Conservation (phyloP, 192 early-diverging fungal species). For the Thamnidium elegans region DNA sequence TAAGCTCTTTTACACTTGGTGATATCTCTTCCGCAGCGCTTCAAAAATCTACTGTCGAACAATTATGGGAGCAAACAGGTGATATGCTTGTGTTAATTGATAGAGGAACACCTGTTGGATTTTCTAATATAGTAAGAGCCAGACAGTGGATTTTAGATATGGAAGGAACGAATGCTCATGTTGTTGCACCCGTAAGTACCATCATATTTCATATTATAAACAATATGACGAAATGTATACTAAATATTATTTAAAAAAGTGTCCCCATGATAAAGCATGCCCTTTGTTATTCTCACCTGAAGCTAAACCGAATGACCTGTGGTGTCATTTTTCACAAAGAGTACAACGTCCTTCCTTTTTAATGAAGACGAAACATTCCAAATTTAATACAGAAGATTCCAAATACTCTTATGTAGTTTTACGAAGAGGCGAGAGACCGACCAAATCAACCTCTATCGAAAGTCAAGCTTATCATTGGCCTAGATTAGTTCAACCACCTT, state of each 20-base stretch:
- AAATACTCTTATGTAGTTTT: constrained; percentile 80
- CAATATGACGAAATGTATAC: background rate
- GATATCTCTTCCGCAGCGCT: constrained; percentile 69
- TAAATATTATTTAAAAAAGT: constrained; percentile 30
- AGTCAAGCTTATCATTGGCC: constrained; percentile 62
- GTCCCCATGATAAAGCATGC: constrained; percentile 72
- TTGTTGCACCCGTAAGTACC: constrained; percentile 71
- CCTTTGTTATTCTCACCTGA: constrained; percentile 56
- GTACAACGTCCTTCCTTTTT: constrained; percentile 62
- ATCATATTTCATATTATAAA: background rate
- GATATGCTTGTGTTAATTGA: constrained; percentile 84
- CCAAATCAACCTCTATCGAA: background rate
- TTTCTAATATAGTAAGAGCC: constrained; percentile 62
- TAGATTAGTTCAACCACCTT: constrained; percentile 67
- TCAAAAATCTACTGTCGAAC: constrained; percentile 61
- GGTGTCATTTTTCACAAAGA: constrained; percentile 85
- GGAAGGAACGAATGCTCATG: constrained; percentile 48
- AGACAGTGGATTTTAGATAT: constrained; percentile 60
- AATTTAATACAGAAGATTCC: constrained; percentile 66
- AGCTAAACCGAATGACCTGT: constrained; percentile 40
- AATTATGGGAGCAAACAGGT: constrained; percentile 75
- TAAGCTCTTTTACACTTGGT: constrained; percentile 68
- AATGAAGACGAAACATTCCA: constrained; percentile 66
- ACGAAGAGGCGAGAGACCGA: constrained; percentile 59
- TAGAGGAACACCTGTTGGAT: constrained; percentile 73